Percentiles rank a stretch among this genome's conserved stretches.
Evolutionary conservation across 192 early-diverging fungal species (phyloP).

Genomic region (Backusella westeae): DNA sequence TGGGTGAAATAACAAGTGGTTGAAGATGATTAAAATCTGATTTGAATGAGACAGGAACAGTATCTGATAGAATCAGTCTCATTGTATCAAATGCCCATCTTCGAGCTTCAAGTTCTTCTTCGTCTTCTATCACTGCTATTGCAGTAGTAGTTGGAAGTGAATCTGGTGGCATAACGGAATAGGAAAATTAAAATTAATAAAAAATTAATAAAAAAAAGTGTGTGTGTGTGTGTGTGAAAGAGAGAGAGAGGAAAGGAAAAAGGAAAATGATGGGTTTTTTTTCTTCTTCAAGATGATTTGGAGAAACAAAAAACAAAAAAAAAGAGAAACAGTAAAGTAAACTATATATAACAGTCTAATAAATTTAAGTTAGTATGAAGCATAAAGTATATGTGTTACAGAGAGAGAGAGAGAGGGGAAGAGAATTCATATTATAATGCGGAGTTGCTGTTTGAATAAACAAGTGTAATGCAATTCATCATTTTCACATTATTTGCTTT

Average conservation of each 20-base stretch:
- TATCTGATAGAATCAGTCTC: neutral
- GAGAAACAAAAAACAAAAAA: conserved; percentile 10
- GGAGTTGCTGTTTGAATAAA: neutral
- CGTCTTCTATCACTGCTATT: neutral
- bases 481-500: conserved; percentile 5
- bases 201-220: neutral
- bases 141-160: neutral
- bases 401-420: neutral
- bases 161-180: conserved; percentile 1
- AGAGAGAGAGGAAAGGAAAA: neutral
- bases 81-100: conserved; percentile 15
- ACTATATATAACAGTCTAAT: neutral
- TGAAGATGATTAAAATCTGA: neutral
- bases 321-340: neutral
- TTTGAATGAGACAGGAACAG: conserved; percentile 2
- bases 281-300: neutral
- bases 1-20: neutral
- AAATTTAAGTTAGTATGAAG: neutral
- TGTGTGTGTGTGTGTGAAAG: neutral
- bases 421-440: neutral
- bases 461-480: neutral
- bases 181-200: neutral
- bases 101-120: conserved; percentile 7
- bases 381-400: neutral
- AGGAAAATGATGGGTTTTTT: neutral